These are phyloP conservation scores for Glycine soja DNA, from an alignment of 306 rosid species.

Conservation along the genomic window DNA sequence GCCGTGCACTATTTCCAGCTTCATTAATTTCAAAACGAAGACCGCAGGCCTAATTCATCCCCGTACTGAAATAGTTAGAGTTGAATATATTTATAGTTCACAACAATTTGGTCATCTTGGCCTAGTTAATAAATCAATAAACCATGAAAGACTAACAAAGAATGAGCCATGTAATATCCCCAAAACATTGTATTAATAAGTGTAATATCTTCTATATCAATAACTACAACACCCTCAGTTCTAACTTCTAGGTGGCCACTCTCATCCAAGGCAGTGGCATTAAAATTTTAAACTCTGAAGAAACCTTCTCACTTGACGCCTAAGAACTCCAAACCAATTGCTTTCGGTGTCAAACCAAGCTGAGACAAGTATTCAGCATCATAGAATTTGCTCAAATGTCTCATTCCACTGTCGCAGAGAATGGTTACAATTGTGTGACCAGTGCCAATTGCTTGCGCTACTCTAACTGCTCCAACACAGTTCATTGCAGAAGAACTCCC, in stretches of 20 bases:
- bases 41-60: no score
- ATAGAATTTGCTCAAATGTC: slow-evolving; percentile 90
- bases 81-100: no score
- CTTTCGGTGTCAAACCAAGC: slow-evolving; percentile 78
- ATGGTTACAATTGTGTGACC: slow-evolving; percentile 92
- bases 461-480: slow-evolving; percentile 91
- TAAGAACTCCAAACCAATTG: slow-evolving; percentile 73
- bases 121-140: no score
- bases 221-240: background rate
- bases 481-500: slow-evolving; percentile 96
- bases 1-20: background rate
- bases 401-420: slow-evolving; percentile 92
- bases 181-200: no score
- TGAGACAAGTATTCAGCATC: slow-evolving; percentile 67
- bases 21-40: no score
- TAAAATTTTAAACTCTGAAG: slow-evolving; percentile 14
- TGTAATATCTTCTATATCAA: background rate
- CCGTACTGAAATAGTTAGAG: no score
- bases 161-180: no score
- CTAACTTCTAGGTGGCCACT: background rate
- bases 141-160: no score
- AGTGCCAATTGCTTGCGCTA: slow-evolving; percentile 78
- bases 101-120: no score
- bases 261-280: background rate
- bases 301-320: slow-evolving; percentile 54